phyloP scores from a whole-genome alignment of 2,329 filamentous ascomycete genomes.

The Beauveria scarabaeidicola region DNA sequence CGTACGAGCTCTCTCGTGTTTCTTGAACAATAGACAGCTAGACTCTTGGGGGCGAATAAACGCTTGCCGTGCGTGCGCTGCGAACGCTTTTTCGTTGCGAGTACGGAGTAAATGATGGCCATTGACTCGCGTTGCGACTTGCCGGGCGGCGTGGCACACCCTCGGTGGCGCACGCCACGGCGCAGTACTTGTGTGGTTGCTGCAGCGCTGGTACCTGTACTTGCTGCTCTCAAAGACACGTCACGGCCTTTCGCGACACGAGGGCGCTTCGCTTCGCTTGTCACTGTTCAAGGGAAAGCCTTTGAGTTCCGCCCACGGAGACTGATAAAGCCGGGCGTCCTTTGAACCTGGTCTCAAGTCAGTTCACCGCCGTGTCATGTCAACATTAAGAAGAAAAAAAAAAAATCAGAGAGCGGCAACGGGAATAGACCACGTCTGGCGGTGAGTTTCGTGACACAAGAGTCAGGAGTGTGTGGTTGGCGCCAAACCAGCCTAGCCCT shows the following conservation, averaged over 20 bases:
- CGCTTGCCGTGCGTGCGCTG: not conserved
- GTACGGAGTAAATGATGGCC: too few species aligned
- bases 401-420: not conserved
- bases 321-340: too few species aligned
- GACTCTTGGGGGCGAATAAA: too few species aligned
- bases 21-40: not conserved
- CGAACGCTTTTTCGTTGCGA: not conserved
- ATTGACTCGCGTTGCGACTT: not conserved
- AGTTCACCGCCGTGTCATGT: too few species aligned
- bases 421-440: not conserved
- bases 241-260: too few species aligned
- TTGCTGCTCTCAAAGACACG: not conserved
- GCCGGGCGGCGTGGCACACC: not conserved
- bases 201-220: not conserved
- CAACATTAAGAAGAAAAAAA: not conserved
- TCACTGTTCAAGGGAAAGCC: not conserved
- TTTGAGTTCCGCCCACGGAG: not conserved
- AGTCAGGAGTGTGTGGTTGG: not conserved
- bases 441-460: slow-evolving; percentile 6
- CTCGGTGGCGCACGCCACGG: not conserved
- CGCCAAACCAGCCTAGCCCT: not conserved
- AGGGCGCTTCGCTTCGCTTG: slow-evolving; percentile 2
- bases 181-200: not conserved
- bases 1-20: not conserved
- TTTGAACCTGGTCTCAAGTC: too few species aligned